phyloP scores from a whole-genome alignment of 2,329 filamentous ascomycete species.

The Meredithiella fracta region DNA sequence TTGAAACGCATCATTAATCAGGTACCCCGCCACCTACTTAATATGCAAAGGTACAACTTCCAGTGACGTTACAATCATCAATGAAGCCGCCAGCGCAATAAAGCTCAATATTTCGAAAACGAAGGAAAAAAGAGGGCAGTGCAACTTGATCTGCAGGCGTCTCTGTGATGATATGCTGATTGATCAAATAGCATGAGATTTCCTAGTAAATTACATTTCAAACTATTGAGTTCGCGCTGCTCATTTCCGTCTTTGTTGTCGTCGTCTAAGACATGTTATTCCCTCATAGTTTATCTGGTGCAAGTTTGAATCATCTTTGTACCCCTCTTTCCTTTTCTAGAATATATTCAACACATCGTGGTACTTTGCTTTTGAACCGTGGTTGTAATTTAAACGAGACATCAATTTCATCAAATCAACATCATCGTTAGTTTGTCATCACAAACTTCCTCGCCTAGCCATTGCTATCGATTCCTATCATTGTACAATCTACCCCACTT shows the following conservation, averaged over 20 bases:
- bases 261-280: not conserved
- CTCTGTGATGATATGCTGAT: not conserved
- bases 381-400: too few species aligned
- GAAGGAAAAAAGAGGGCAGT: slow-evolving; percentile 10
- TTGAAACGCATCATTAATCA: not conserved
- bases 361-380: too few species aligned
- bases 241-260: not conserved
- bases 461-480: too few species aligned
- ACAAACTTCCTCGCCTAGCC: too few species aligned
- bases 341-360: not conserved
- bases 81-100: not conserved
- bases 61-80: not conserved
- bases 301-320: not conserved
- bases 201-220: not conserved
- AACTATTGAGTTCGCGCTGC: not conserved
- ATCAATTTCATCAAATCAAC: too few species aligned
- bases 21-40: not conserved
- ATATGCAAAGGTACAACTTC: not conserved
- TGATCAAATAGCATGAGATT: not conserved
- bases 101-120: not conserved
- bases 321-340: too few species aligned
- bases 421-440: too few species aligned
- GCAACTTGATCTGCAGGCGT: slow-evolving; percentile 14
- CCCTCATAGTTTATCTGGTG: not conserved
- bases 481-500: not conserved